Evolutionary conservation across 495 filamentous ascomycete species (phyloP).

Genomic region (Tuber indicum): DNA sequence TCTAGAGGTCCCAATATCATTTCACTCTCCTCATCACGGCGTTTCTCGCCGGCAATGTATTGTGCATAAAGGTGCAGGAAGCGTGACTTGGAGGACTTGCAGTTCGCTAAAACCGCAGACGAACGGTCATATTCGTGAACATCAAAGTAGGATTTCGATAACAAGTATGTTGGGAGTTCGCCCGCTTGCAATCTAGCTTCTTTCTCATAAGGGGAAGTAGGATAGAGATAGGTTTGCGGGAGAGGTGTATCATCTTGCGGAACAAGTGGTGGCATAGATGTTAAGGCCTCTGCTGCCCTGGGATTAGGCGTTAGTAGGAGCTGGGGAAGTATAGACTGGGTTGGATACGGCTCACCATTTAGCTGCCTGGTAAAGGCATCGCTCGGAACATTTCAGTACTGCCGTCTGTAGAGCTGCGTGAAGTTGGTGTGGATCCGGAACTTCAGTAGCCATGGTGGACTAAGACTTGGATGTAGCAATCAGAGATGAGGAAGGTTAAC

Average conservation of each 20-base stretch:
- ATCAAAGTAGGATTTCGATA: slow-evolving; percentile 94
- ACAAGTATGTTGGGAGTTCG: slow-evolving; percentile 74
- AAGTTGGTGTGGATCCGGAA: slow-evolving; percentile 33
- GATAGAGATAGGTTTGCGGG: slow-evolving; percentile 43
- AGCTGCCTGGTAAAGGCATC: slow-evolving; percentile 90
- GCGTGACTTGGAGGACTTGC: slow-evolving; percentile 36
- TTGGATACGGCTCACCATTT: slow-evolving; percentile 66
- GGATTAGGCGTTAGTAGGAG: slow-evolving; percentile 10
- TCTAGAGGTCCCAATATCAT: slow-evolving; percentile 95
- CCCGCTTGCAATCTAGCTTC: slow-evolving; percentile 73
- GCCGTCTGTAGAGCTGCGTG: slow-evolving; percentile 65
- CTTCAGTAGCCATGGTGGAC: slow-evolving; percentile 33
- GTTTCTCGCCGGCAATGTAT: slow-evolving; percentile 88
- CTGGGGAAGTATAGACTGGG: not conserved
- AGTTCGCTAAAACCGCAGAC: slow-evolving; percentile 56
- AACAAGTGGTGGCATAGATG: slow-evolving; percentile 56
- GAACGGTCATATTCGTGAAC: slow-evolving; percentile 94
- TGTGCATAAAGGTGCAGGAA: slow-evolving; percentile 91
- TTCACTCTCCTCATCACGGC: slow-evolving; percentile 90
- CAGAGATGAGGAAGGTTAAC: not conserved
- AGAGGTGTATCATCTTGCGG: slow-evolving; percentile 32
- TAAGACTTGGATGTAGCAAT: not conserved
- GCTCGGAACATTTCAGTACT: slow-evolving; percentile 81
- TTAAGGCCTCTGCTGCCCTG: slow-evolving; percentile 93
- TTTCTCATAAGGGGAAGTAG: slow-evolving; percentile 48